Conservation (phyloP, 179 eudicot genomes). For the Heliamphora ciliata region DNA sequence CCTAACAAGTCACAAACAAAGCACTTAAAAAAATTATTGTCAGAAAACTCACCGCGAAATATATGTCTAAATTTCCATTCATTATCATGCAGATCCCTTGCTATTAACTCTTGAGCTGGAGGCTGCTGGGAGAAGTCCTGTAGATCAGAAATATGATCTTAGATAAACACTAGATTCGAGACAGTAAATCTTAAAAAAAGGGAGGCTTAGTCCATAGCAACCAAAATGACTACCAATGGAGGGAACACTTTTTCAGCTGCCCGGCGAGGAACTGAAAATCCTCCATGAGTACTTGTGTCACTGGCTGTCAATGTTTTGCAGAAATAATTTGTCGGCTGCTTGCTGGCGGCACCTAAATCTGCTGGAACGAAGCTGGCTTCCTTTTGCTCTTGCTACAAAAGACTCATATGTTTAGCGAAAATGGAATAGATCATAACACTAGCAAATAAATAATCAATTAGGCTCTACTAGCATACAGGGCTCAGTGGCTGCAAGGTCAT, state of each 20-base stretch:
- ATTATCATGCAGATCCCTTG: slow-evolving; percentile 54
- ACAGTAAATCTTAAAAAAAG: too few species aligned
- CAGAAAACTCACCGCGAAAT: slow-evolving; percentile 40
- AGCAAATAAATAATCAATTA: neutral
- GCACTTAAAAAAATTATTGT: neutral
- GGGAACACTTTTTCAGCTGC: slow-evolving; percentile 78
- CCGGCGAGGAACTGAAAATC: slow-evolving; percentile 71
- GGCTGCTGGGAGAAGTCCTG: slow-evolving; percentile 61
- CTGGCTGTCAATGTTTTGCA: slow-evolving; percentile 72
- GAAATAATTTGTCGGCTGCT: slow-evolving; percentile 65
- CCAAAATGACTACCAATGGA: slow-evolving; percentile 37
- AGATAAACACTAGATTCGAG: neutral
- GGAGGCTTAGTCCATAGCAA: neutral
- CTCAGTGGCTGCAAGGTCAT: slow-evolving; percentile 56
- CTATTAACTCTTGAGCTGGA: slow-evolving; percentile 51
- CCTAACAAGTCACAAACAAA: neutral
- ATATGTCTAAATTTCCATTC: slow-evolving; percentile 66
- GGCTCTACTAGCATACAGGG: slow-evolving; percentile 25
- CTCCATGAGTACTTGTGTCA: slow-evolving; percentile 74
- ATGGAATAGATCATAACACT: neutral
- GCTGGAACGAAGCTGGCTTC: slow-evolving; percentile 49
- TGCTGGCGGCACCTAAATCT: slow-evolving; percentile 58
- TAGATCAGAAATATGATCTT: neutral
- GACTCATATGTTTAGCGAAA: neutral
- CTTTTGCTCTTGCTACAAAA: slow-evolving; percentile 54